phyloP scores from a whole-genome alignment of 352 stramenopile genomes.

The Globisporangium barbulae region DNA sequence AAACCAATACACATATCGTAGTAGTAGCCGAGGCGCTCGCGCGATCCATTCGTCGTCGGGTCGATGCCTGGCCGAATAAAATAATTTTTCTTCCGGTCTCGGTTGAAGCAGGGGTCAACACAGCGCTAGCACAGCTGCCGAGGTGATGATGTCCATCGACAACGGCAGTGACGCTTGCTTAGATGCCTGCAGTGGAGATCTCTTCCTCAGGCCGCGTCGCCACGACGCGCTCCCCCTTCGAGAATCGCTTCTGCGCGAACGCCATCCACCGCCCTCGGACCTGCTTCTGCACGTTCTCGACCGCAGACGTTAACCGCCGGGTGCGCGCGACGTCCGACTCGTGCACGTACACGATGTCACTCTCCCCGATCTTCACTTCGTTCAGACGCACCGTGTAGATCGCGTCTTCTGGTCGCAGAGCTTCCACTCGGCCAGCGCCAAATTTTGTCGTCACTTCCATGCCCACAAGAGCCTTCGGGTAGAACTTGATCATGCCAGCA shows the following conservation, averaged over 20 bases:
- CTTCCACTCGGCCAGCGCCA: slow-evolving; percentile 54
- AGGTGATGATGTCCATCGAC: neutral
- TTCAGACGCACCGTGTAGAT: slow-evolving; percentile 80
- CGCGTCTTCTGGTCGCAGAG: slow-evolving; percentile 53
- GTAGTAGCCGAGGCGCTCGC: slow-evolving; percentile 6
- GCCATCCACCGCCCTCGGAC: slow-evolving; percentile 44
- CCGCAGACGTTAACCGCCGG: slow-evolving; percentile 34
- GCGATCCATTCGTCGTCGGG: slow-evolving; percentile 6
- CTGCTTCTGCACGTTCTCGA: slow-evolving; percentile 50
- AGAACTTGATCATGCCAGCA: slow-evolving; percentile 59
- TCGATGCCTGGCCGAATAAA: slow-evolving; percentile 18
- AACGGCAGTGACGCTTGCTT: slow-evolving; percentile 9
- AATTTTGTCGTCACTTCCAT: slow-evolving; percentile 82
- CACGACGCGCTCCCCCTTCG: slow-evolving; percentile 34
- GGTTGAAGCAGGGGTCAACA: neutral
- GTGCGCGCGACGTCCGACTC: slow-evolving; percentile 60
- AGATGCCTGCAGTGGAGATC: slow-evolving; percentile 50
- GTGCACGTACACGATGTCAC: slow-evolving; percentile 67
- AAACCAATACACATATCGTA: slow-evolving; percentile 7
- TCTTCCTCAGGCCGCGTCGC: slow-evolving; percentile 38
- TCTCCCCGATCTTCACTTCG: slow-evolving; percentile 34
- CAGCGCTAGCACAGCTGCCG: neutral
- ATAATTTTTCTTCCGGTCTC: slow-evolving; percentile 16
- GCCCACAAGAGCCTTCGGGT: slow-evolving; percentile 67
- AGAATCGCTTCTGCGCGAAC: slow-evolving; percentile 32